Base-by-base conservation (phyloP, 345 rosid genomes). In the Rhodamnia rubescens region DNA sequence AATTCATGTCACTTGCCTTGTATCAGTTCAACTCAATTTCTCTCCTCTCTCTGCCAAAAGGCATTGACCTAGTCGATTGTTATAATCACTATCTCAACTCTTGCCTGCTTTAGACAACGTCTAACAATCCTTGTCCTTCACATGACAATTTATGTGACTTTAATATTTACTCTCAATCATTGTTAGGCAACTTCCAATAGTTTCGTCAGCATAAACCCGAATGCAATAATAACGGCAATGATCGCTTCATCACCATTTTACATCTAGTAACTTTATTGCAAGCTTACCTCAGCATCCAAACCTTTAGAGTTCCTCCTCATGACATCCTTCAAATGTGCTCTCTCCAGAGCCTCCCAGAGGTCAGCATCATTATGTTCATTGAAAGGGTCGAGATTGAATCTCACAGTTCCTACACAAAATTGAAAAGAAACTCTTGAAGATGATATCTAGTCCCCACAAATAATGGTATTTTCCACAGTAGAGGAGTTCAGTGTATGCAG, bases 331-430 rank as follows among this genome's bases (percentile, higher is more conserved):
- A 95, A 88, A 84, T 95, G 95, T 24, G 98, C 97, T 89, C 96
- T 95, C 89, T 94, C 95, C 57, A 95, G 88, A 88, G 98, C 95
- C 90, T 97, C 98, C 99, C 98, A 94, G 55, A 97, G 94, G 87
- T 91, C 98, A 91, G 96, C 89, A 89, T 97, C 99, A 85, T 85
- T 94, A 86, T 95, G 96, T 87, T 97, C 98, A 87, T 86, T 88
- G 86, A 97, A 97, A 22, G 98, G 99, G 81, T 97, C 99, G 55
- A 96, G 94, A 85, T 96, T 97, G 87, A 96, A 95, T 87, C 99
- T 88, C 83, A 96, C 99, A 86, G 95, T 90, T 87, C 99, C 98
- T 97, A 85, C 40, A 86, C 84, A 84, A 81, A 86, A 32, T 44
- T 42, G 4, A 44, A 55, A 26, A 58, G 20, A 24, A 47, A 22